phyloP scores from a whole-genome alignment of 108 stramenopile genomes.

The Halocafeteria seosinensis region DNA sequence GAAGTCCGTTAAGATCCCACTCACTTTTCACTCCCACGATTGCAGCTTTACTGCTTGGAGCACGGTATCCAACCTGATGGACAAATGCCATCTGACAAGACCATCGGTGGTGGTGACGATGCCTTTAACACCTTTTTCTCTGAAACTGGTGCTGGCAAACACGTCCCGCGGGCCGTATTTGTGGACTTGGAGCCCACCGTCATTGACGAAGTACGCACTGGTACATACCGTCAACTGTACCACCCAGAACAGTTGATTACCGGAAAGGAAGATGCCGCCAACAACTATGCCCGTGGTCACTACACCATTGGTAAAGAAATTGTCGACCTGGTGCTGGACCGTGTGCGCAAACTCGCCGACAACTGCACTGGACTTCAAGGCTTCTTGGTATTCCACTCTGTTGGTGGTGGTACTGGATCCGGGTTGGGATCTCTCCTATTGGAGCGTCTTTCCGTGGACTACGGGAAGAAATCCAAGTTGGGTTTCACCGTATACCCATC shows the following conservation, averaged over 20 bases:
- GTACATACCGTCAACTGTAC: slow-evolving; percentile 69
- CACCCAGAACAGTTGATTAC: slow-evolving; percentile 96
- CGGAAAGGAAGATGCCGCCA: slow-evolving; percentile 97
- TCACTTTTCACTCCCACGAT: not conserved
- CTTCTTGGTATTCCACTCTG: slow-evolving; percentile 95
- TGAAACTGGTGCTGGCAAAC: slow-evolving; percentile 84
- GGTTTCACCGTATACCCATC: slow-evolving; percentile 74
- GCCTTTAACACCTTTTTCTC: slow-evolving; percentile 85
- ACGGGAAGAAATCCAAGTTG: slow-evolving; percentile 96
- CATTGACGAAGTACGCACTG: slow-evolving; percentile 53
- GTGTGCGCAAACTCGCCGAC: slow-evolving; percentile 92
- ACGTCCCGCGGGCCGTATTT: slow-evolving; percentile 89
- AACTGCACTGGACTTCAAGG: slow-evolving; percentile 97
- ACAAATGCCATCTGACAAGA: slow-evolving; percentile 50
- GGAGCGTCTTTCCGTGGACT: slow-evolving; percentile 90
- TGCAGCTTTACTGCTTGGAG: slow-evolving; percentile 45
- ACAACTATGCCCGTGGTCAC: slow-evolving; percentile 98
- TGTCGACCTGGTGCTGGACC: slow-evolving; percentile 87
- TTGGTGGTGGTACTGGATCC: slow-evolving; percentile 95
- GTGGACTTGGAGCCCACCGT: slow-evolving; percentile 95
- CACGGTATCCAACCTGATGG: slow-evolving; percentile 58
- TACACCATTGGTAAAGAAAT: slow-evolving; percentile 98
- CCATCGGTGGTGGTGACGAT: slow-evolving; percentile 49
- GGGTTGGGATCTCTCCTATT: slow-evolving; percentile 92
- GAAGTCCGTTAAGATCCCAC: not conserved